Evolutionary conservation across 1,284 basidiomycete genomes (phyloP).

Genomic region (Pascua sp.): DNA sequence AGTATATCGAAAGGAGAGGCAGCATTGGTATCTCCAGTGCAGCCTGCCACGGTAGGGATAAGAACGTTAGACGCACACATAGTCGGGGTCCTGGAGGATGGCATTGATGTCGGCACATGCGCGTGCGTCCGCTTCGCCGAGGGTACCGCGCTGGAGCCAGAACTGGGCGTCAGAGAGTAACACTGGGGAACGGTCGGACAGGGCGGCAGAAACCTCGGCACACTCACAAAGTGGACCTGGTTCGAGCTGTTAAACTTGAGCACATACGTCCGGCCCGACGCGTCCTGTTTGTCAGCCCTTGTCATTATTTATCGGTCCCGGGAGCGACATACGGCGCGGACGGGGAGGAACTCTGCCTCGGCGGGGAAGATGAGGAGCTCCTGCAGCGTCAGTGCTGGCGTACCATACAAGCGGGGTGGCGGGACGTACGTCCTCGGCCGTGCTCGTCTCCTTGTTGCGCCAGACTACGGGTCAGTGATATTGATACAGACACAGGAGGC

Average conservation of each 20-base stretch:
- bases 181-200: background rate
- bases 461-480: conserved; percentile 28
- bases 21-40: too few species aligned
- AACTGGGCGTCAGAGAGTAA: conserved; percentile 28
- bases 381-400: conserved; percentile 17
- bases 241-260: conserved; percentile 47
- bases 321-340: conserved; percentile 29
- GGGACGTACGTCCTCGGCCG: conserved; percentile 37
- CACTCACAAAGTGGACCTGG: conserved; percentile 46
- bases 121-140: conserved; percentile 28
- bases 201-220: background rate
- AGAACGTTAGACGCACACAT: conserved; percentile 23
- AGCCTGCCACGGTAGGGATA: background rate
- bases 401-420: background rate
- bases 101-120: conserved; percentile 41
- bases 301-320: too few species aligned
- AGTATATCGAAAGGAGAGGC: too few species aligned
- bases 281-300: conserved; percentile 28
- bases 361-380: conserved; percentile 49
- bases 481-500: conserved; percentile 1
- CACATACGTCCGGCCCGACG: conserved; percentile 42
- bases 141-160: conserved; percentile 44
- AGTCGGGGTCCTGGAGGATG: conserved; percentile 41
- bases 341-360: conserved; percentile 45
- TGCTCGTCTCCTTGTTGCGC: conserved; percentile 33